A percentile compares a stretch with the other conserved stretches of the same genome.
These are phyloP conservation scores for Bjerkandera adusta DNA, from an alignment of 1,284 basidiomycete genomes.

Conservation along the genomic window DNA sequence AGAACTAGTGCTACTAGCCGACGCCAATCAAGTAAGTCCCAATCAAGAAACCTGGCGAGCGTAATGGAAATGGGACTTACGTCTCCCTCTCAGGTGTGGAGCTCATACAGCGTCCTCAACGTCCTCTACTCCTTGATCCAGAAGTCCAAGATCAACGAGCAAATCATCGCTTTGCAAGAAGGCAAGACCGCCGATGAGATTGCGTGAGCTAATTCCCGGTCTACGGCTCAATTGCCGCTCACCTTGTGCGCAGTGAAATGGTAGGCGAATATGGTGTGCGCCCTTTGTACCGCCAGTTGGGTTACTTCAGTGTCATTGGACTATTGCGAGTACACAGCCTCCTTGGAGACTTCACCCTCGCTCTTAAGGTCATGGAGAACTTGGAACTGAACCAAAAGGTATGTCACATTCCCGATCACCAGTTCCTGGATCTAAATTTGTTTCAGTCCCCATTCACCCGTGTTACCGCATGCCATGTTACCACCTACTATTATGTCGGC, in stretches of 20 bases:
- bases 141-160: slow-evolving; percentile 95
- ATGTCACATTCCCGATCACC: not conserved
- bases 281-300: slow-evolving; percentile 93
- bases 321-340: slow-evolving; percentile 94
- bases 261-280: slow-evolving; percentile 90
- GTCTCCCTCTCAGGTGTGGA: slow-evolving; percentile 70
- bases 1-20: slow-evolving; percentile 80
- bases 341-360: slow-evolving; percentile 94
- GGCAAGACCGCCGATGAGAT: slow-evolving; percentile 84
- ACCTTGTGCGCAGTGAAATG: slow-evolving; percentile 56
- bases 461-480: slow-evolving; percentile 93
- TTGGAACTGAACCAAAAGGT: slow-evolving; percentile 88
- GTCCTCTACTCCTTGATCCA: slow-evolving; percentile 98
- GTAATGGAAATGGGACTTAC: not conserved
- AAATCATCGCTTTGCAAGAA: slow-evolving; percentile 79
- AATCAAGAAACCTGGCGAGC: slow-evolving; percentile 10
- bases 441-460: slow-evolving; percentile 78
- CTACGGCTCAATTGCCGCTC: not conserved
- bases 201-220: slow-evolving; percentile 50
- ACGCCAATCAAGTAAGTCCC: slow-evolving; percentile 62
- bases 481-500: slow-evolving; percentile 93
- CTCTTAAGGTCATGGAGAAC: slow-evolving; percentile 93
- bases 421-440: not conserved
- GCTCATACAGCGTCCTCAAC: slow-evolving; percentile 96
- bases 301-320: slow-evolving; percentile 96